These are phyloP conservation scores for Clarkia xantiana DNA, from an alignment of 345 rosid genomes.

Conservation along the genomic window DNA sequence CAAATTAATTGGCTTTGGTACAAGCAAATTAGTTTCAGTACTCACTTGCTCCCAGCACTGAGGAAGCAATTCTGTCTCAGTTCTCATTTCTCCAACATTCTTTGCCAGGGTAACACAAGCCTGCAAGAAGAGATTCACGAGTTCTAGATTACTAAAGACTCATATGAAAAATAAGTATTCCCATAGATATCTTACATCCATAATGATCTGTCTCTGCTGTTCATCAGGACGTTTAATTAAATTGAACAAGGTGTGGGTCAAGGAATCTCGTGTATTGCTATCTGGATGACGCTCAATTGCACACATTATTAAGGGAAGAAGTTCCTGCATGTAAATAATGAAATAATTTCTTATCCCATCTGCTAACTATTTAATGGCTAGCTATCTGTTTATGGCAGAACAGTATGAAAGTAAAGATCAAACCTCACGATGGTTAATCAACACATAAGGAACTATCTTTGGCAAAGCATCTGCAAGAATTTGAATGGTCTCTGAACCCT, in stretches of 20 bases:
- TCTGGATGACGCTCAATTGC: constrained; percentile 96
- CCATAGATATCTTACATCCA: constrained; percentile 61
- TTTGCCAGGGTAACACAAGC: constrained; percentile 87
- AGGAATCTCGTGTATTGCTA: constrained; percentile 61
- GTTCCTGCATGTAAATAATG: constrained; percentile 41
- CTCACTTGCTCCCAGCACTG: constrained; percentile 99
- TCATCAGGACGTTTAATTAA: constrained; percentile 97
- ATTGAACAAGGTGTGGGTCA: constrained; percentile 87
- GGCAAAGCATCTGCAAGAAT: constrained; percentile 96
- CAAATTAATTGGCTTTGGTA: neutral
- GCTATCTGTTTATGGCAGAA: neutral
- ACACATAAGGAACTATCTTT: constrained; percentile 90
- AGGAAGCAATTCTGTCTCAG: constrained; percentile 93
- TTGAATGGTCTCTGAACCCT: constrained; percentile 88
- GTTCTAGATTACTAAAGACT: neutral
- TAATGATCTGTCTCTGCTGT: constrained; percentile 82
- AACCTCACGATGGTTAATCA: constrained; percentile 98
- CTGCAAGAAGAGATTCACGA: constrained; percentile 24
- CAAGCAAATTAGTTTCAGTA: constrained; percentile 12
- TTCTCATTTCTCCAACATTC: constrained; percentile 97
- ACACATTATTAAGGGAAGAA: constrained; percentile 98
- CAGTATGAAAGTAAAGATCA: constrained; percentile 6
- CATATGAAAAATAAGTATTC: constrained; percentile 7
- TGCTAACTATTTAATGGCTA: neutral
- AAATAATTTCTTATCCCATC: too few species aligned